Evolutionary conservation across 2,329 filamentous ascomycete species (phyloP), one percentile per base, ranked within the genome.

Genomic region (Aspergillus candidus): DNA sequence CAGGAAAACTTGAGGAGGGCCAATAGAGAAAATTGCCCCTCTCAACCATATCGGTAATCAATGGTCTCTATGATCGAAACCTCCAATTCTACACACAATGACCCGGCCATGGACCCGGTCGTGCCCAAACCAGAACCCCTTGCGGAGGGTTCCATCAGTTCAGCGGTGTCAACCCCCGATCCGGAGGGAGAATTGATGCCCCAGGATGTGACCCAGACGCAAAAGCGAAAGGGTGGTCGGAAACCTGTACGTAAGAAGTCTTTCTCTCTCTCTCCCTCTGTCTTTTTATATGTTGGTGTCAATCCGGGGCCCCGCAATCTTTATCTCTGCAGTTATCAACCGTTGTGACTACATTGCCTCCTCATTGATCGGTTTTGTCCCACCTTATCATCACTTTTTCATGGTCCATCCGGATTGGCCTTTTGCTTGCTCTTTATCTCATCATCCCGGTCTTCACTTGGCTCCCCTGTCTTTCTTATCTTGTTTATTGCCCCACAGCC

Each of bases 161-260:
- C 68, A 22, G 59, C 63, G n/a, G 65, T 67, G 39, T 74, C 72
- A 35, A 70, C 70, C 3, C 71, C 71, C 11, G 72, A 74, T 38
- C 61, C 66, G 10, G 70, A 71, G 46, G 67, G 62, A 41, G 63
- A 67, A 47, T 55, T 59, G 30, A 54, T 67, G 41, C 62, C 55
- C 11, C 68, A 67, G 51, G 70, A 73, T 47, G 60, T 66, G n/a
- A 61, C 66, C 43, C 71, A 71, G 53, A 69, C 67, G 39, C 89
- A 90, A 64, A 98, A 98, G 77, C 83, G 93, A 63, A 98, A 98
- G 75, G 93, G 93, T 62, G 93, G 93, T 50, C 84, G 93, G 63
- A 98, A 97, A 75, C 93, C 93, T 63, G 93, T 97, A 82, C 69
- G 80, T 77, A 55, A 57, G 45, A 54, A 18, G 18, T 18, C 18